Evolutionary conservation across 192 early-diverging fungal genomes (phyloP), one percentile per base, ranked within the genome.

Genomic region (Entomortierella chlamydospora): DNA sequence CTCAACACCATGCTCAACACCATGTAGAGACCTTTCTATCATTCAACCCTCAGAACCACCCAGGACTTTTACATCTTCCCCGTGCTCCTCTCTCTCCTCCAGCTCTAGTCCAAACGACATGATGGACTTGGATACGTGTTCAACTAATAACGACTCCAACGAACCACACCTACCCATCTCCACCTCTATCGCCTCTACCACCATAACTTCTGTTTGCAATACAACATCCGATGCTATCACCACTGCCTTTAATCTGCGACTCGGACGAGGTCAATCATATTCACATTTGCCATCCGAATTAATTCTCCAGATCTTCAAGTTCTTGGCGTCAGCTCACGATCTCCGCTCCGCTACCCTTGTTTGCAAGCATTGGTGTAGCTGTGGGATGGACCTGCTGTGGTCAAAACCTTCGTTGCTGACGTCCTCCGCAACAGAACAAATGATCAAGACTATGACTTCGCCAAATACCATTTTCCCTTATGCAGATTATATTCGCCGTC

Each of bases 211-310:
- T 4, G 15, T 15, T 47, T 47, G 12, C 45, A 47, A 7, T 39
- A 57, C 4, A 31, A 54, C 50, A 10, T n/a, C 50, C 49, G 18
- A 30, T 18, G 20, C n/a, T 1, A 29, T 6, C 53, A 51, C 11
- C 57, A 10, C 13, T 4, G 4, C 11, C 22, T 28, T 23, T 15
- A 25, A 9, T 10, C 51, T n/a, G 15, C 33, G 4, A 15, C 49
- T 12, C 15, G 26, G 1, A 20, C 62, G 28, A 10, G 49, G 25
- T 4, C 60, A n/a, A 45, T 53, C 58, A 18, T 72, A 30, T 42
- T 60, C 72, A 20, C 70, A 50, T 20, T 66, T 90, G 30, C 88
- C 88, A 8, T 82, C 87, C 6, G 88, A 90, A 61, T 61, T 90
- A 20, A 84, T 90, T 39, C 37, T 83, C 22, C 63, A 83, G 45